Evolutionary conservation across 345 rosid genomes (phyloP).

Genomic region (Stellera chamaejasme): DNA sequence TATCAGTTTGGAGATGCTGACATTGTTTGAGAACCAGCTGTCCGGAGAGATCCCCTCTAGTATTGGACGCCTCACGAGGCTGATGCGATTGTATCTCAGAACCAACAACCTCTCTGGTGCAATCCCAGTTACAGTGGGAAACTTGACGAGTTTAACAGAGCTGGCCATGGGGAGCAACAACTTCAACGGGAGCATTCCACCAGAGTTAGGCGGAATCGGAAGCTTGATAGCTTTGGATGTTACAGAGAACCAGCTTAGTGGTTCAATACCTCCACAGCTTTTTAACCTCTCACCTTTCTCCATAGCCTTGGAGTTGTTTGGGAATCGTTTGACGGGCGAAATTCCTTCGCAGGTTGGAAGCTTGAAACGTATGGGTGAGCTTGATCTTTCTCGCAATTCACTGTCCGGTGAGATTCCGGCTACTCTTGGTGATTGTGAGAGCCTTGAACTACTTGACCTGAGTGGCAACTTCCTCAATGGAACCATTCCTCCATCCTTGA

Average conservation of each 20-base stretch:
- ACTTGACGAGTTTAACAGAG: not conserved
- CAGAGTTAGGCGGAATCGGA: not conserved
- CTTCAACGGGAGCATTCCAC: slow-evolving; percentile 6
- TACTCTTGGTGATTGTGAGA: slow-evolving; percentile 18
- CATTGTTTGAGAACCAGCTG: not conserved
- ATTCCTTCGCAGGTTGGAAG: not conserved
- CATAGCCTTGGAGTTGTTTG: not conserved
- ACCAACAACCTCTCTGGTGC: slow-evolving; percentile 2
- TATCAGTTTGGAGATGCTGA: not conserved
- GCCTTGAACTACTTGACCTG: slow-evolving; percentile 9
- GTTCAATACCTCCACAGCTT: slow-evolving; percentile 1
- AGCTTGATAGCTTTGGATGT: not conserved
- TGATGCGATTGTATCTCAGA: not conserved
- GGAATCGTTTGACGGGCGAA: slow-evolving; percentile 5
- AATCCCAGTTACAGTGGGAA: slow-evolving; percentile 11
- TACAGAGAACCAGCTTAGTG: not conserved
- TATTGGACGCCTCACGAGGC: slow-evolving; percentile 1
- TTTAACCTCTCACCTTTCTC: slow-evolving; percentile 2
- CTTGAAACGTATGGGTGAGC: not conserved
- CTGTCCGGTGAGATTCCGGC: slow-evolving; percentile 13
- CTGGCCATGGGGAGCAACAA: not conserved
- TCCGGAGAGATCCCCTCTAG: slow-evolving; percentile 6
- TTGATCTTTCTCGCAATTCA: not conserved
- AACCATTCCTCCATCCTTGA: slow-evolving; percentile 20
- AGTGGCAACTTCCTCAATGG: slow-evolving; percentile 18